Evolutionary conservation across 352 stramenopile species (phyloP), one percentile per base, ranked within the genome.

Genomic region (Globisporangium polare): DNA sequence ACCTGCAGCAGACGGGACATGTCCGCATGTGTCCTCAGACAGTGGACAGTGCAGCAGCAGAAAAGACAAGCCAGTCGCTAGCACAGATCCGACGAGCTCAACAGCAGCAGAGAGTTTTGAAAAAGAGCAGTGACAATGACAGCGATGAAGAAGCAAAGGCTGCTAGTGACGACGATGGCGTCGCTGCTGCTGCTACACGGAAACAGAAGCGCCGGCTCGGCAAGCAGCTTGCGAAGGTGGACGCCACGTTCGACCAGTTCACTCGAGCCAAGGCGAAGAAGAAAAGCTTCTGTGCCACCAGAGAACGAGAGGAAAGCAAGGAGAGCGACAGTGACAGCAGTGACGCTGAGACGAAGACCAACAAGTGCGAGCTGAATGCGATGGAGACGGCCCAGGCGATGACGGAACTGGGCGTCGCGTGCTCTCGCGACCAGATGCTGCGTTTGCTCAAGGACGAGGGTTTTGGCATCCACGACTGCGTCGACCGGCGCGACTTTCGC

Each of bases 1-100:
- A 90, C 31, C 72, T 92, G 2, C 83, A 92, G 41, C 77, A 80
- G 39, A 83, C 73, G 37, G 83, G 80, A 0, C 83, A 92, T 61
- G 79, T 90, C 17, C 74, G 83, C 10, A 71, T 92, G 53, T 90
- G 80, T 58, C 71, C 74, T 10, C 73, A 81, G 39, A 31, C 54
- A 46, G 35, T 37, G 8, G 58, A 58, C n/a, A n/a, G n/a, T n/a
- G n/a, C n/a, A n/a, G 26, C 35, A 1, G 39, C 27, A 5, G 26
- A 35, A 5, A 26, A 24, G 42, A n/a, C n/a, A n/a, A 52, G 20
- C 42, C 45, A n/a, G 1, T 66, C 46, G 15, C 20, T 53, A 5
- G 46, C 63, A 5, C 49, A 60, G 35, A 54, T 31, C 1, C 43
- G 58, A 26, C 52, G 58, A 20, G 56, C 55, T 5, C 53, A 60